A percentile compares a stretch with the other conserved stretches of the same genome.
These are phyloP conservation scores for Xylariaceae sp. DNA, from an alignment of 2,329 filamentous ascomycete species.

Conservation along the genomic window DNA sequence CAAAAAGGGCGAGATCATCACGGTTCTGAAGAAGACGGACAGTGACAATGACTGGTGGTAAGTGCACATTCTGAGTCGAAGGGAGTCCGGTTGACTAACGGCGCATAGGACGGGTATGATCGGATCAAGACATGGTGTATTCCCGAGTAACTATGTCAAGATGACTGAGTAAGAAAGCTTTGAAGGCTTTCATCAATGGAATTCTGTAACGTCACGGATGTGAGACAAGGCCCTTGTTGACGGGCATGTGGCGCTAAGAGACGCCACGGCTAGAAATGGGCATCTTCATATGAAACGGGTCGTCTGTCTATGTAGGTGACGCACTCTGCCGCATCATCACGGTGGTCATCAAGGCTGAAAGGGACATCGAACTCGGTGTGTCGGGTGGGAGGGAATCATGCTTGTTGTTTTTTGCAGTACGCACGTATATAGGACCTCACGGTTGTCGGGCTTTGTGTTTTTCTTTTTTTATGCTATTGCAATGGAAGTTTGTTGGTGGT, in stretches of 20 bases:
- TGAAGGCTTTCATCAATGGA: too few relatives aligned
- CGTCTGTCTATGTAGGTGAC: too few relatives aligned
- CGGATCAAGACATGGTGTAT: slow-evolving; percentile 80
- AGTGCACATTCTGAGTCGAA: slow-evolving; percentile 31
- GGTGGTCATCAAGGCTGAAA: too few relatives aligned
- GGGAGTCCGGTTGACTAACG: not conserved
- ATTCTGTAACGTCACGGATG: not conserved
- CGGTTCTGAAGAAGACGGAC: slow-evolving; percentile 88
- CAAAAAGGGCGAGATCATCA: slow-evolving; percentile 96
- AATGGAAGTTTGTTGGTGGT: too few relatives aligned
- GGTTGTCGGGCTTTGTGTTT: too few relatives aligned
- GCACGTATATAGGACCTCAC: too few relatives aligned
- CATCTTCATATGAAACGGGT: not conserved
- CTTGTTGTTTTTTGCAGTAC: too few relatives aligned
- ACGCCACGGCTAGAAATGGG: not conserved
- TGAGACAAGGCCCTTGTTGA: not conserved
- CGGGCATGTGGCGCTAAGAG: not conserved
- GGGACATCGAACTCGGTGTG: too few relatives aligned
- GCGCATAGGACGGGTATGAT: slow-evolving; percentile 73
- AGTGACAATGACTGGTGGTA: slow-evolving; percentile 94
- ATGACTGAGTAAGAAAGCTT: slow-evolving; percentile 42
- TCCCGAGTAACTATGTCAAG: slow-evolving; percentile 76
- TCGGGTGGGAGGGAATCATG: too few relatives aligned
- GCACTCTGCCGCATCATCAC: not conserved
- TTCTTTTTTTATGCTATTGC: too few relatives aligned